Percentiles rank a stretch among this genome's conserved stretches.
phyloP scores from a whole-genome alignment of 1,284 basidiomycete species.

The Flammula alnicola region DNA sequence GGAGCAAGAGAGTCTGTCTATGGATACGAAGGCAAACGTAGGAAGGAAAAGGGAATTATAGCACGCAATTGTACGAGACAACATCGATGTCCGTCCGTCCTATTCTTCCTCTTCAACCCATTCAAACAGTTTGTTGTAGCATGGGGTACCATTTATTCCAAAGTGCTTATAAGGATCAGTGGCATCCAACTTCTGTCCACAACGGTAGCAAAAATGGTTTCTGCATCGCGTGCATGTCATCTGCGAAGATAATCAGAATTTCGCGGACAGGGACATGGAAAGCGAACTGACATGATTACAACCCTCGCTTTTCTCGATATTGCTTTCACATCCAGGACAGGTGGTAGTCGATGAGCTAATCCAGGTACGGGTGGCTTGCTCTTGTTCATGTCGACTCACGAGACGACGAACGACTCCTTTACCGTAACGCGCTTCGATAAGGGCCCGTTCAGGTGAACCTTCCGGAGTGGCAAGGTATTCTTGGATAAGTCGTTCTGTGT shows the following conservation, averaged over 20 bases:
- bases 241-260: slow-evolving; percentile 36
- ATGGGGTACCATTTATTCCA: slow-evolving; percentile 49
- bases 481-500: slow-evolving; percentile 60
- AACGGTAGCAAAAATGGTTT: slow-evolving; percentile 81
- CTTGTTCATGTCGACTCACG: slow-evolving; percentile 64
- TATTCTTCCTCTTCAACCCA: slow-evolving; percentile 38
- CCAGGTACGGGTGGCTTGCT: slow-evolving; percentile 68
- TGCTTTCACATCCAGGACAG: slow-evolving; percentile 73
- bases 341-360: slow-evolving; percentile 60
- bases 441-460: slow-evolving; percentile 47
- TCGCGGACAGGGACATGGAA: neutral
- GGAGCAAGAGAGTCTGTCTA: too few relatives aligned
- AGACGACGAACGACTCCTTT: slow-evolving; percentile 56
- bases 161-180: slow-evolving; percentile 74
- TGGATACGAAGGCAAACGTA: too few relatives aligned
- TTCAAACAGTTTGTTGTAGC: slow-evolving; percentile 74
- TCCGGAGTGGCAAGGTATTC: slow-evolving; percentile 64
- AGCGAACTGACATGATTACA: slow-evolving; percentile 71
- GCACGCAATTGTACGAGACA: neutral
- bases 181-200: slow-evolving; percentile 55
- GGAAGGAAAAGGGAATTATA: neutral
- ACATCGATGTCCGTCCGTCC: neutral
- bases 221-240: slow-evolving; percentile 77
- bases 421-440: slow-evolving; percentile 68
- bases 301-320: slow-evolving; percentile 75